These are phyloP conservation scores for Fusarium sp. DNA, from an alignment of 2,329 filamentous ascomycete species.

Conservation along the genomic window DNA sequence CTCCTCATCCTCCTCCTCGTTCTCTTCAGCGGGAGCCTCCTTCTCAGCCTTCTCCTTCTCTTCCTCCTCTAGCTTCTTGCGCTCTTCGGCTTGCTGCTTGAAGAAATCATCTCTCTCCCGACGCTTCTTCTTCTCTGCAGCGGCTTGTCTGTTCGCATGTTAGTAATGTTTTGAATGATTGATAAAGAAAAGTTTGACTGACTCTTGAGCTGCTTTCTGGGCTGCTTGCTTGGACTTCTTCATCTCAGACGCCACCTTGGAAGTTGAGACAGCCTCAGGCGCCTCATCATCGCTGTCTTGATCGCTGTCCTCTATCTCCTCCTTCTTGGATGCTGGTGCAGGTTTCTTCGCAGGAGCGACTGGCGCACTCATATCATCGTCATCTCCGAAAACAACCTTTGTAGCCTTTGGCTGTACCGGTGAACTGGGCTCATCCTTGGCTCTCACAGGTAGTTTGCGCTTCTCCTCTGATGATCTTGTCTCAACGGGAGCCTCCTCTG, in stretches of 20 bases:
- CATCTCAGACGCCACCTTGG: constrained; percentile 59
- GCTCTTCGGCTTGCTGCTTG: constrained; percentile 66
- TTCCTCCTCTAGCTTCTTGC: constrained; percentile 54
- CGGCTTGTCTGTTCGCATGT: constrained; percentile 58
- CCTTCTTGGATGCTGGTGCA: constrained; percentile 23
- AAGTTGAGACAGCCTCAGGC: constrained; percentile 69
- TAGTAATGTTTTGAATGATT: constrained; percentile 8
- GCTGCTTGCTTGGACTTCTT: constrained; percentile 61
- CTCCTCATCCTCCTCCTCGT: constrained; percentile 2
- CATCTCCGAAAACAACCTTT: constrained; percentile 53
- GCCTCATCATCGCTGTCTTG: constrained; percentile 65
- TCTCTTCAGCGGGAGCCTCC: constrained; percentile 16
- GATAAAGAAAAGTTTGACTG: constrained; percentile 42
- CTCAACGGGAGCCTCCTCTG: constrained; percentile 18
- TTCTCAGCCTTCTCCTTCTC: constrained; percentile 39
- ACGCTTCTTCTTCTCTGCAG: constrained; percentile 65
- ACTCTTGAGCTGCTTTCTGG: constrained; percentile 65
- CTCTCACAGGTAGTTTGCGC: constrained; percentile 52
- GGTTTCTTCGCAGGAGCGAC: constrained; percentile 28
- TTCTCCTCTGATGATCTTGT: constrained; percentile 32
- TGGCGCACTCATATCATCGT: constrained; percentile 45
- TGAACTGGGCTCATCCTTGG: constrained; percentile 46
- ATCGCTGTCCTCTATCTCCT: constrained; percentile 50
- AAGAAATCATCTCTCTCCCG: constrained; percentile 66
- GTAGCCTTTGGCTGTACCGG: constrained; percentile 41